phyloP scores from a whole-genome alignment of 2,329 filamentous ascomycete genomes.

The Diaporthe citriasiana region DNA sequence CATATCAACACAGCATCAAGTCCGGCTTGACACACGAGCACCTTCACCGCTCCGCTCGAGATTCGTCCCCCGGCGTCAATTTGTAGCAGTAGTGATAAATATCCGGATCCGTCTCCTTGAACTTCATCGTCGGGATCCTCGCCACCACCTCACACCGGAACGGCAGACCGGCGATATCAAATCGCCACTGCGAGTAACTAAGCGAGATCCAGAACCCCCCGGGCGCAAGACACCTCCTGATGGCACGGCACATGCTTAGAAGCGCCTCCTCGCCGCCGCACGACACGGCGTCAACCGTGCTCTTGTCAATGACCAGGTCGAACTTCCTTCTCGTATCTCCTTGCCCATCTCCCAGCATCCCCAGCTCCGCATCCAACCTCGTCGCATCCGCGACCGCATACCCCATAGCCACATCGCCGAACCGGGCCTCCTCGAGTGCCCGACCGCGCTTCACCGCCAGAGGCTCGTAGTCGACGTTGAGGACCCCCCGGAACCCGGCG shows the following conservation, averaged over 20 bases:
- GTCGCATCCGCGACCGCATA: constrained; percentile 64
- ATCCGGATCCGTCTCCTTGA: constrained; percentile 59
- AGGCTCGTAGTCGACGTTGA: constrained; percentile 66
- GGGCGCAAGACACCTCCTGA: constrained; percentile 53
- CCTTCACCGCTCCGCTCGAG: not conserved
- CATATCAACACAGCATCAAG: not conserved
- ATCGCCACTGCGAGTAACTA: constrained; percentile 61
- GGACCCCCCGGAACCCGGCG: constrained; percentile 58
- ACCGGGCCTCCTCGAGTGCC: constrained; percentile 55
- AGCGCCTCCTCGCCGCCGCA: constrained; percentile 59
- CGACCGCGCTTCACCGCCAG: constrained; percentile 60
- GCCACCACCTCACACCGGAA: constrained; percentile 59
- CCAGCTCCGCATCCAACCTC: constrained; percentile 47
- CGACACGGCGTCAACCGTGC: constrained; percentile 63
- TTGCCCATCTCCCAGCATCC: not conserved
- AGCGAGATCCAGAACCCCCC: constrained; percentile 62
- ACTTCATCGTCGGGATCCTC: constrained; percentile 59
- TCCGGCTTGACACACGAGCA: not conserved
- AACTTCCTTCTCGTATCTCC: constrained; percentile 45
- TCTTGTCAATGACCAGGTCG: constrained; percentile 63
- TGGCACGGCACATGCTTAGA: constrained; percentile 54
- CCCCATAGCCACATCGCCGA: constrained; percentile 59
- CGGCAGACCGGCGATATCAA: constrained; percentile 54
- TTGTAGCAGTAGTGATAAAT: constrained; percentile 62
- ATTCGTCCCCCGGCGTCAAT: constrained; percentile 50